phyloP scores from a whole-genome alignment of 768 basidiomycete genomes.

The Austroboletus eburneus region DNA sequence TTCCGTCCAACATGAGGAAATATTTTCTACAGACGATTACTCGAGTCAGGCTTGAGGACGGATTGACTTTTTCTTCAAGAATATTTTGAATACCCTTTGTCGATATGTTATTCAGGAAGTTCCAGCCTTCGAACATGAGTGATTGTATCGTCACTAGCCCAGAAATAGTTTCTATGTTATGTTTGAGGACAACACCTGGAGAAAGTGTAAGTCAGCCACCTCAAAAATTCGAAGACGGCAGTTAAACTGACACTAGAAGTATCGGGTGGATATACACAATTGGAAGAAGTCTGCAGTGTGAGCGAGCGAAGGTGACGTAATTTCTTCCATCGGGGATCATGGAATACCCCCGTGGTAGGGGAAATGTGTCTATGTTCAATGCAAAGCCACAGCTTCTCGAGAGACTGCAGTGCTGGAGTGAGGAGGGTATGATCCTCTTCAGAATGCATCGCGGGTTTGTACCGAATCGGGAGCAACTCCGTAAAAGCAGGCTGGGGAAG shows the following conservation, averaged over 20 bases:
- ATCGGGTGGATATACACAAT: no score
- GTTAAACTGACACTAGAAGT: background rate
- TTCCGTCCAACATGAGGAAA: constrained; percentile 3
- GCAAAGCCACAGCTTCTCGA: constrained; percentile 2
- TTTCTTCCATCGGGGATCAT: background rate
- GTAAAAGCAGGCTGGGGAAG: background rate
- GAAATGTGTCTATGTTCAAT: background rate
- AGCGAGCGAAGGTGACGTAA: constrained; percentile 9
- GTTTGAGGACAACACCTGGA: no score
- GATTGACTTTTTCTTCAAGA: constrained; percentile 1
- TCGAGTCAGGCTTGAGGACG: background rate
- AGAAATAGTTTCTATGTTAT: no score
- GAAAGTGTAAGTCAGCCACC: no score
- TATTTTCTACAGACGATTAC: background rate
- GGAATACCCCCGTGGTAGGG: background rate
- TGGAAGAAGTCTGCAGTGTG: background rate
- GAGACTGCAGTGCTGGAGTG: background rate
- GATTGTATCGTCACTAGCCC: no score
- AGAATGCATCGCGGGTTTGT: no score
- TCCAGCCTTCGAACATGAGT: no score
- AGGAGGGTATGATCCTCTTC: background rate
- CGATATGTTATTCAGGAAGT: no score
- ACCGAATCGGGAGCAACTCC: background rate
- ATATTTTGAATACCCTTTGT: background rate
- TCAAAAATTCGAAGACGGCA: no score